Conservation (phyloP, 345 rosid species). For the Anastatica hierochuntica region DNA sequence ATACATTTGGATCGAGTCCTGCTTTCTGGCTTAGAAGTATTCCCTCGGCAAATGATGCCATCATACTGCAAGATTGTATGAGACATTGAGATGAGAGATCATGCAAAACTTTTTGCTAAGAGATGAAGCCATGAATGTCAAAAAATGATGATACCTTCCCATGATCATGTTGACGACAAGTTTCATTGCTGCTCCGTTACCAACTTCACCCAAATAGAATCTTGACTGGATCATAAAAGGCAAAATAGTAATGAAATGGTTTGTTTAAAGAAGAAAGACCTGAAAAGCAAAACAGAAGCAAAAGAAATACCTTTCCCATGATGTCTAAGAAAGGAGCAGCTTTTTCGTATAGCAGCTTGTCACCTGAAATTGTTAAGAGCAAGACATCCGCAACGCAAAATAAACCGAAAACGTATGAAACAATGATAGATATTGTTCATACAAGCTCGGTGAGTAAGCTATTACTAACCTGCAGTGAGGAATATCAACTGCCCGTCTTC, state of each 20-base stretch:
- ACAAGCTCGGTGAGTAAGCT: too few relatives aligned
- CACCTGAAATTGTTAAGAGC: slow-evolving; percentile 46
- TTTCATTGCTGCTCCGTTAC: slow-evolving; percentile 97
- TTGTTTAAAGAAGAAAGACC: not conserved
- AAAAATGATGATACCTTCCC: slow-evolving; percentile 81
- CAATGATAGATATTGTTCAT: not conserved
- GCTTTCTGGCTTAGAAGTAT: slow-evolving; percentile 75
- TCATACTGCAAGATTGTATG: slow-evolving; percentile 56
- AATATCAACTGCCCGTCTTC: slow-evolving; percentile 85
- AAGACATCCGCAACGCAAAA: not conserved
- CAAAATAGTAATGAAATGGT: slow-evolving; percentile 1
- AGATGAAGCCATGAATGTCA: not conserved
- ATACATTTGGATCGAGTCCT: slow-evolving; percentile 70
- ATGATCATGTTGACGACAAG: slow-evolving; percentile 95
- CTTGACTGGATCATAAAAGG: slow-evolving; percentile 52
- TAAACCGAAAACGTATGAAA: too few relatives aligned
- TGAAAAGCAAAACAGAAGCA: not conserved
- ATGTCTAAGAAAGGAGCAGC: slow-evolving; percentile 65
- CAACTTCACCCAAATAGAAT: slow-evolving; percentile 84
- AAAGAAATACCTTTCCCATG: slow-evolving; percentile 76
- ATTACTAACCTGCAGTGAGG: slow-evolving; percentile 68
- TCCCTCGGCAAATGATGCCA: slow-evolving; percentile 91
- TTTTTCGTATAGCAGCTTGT: slow-evolving; percentile 51
- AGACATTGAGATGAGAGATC: not conserved
- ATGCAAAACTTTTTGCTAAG: slow-evolving; percentile 3